A percentile compares a stretch with the other conserved stretches of the same genome.
Evolutionary conservation across 176 grass and related monocot species (phyloP).

Genomic region (Eremochloa ophiuroides): DNA sequence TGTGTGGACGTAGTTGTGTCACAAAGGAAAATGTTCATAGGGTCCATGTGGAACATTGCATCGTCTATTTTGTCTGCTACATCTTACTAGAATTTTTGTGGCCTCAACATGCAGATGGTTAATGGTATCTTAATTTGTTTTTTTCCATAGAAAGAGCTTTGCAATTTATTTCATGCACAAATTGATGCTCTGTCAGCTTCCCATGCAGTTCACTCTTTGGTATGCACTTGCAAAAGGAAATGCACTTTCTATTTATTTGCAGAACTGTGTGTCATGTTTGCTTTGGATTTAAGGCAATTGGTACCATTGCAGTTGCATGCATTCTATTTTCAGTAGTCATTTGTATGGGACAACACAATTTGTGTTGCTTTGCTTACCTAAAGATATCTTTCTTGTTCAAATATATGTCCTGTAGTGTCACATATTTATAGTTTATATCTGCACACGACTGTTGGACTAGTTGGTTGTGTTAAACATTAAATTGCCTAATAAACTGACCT

Average conservation of each 20-base stretch:
- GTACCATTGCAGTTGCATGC: background rate
- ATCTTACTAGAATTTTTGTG: background rate
- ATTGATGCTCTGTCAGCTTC: background rate
- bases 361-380: background rate
- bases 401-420: background rate
- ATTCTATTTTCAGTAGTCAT: background rate
- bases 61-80: background rate
- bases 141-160: background rate
- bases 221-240: background rate
- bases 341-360: background rate
- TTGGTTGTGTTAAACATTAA: background rate
- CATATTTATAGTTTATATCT: background rate
- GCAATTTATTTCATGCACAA: background rate
- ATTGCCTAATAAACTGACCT: background rate
- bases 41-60: background rate
- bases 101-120: background rate
- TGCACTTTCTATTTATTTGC: background rate
- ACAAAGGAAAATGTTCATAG: background rate
- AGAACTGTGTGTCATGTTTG: background rate
- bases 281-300: background rate
- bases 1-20: background rate
- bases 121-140: background rate
- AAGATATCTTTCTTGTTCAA: background rate
- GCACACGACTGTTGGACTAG: background rate
- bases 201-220: background rate